Evolutionary conservation across 2,329 filamentous ascomycete genomes (phyloP).

Genomic region (Apiospora malaysiana): DNA sequence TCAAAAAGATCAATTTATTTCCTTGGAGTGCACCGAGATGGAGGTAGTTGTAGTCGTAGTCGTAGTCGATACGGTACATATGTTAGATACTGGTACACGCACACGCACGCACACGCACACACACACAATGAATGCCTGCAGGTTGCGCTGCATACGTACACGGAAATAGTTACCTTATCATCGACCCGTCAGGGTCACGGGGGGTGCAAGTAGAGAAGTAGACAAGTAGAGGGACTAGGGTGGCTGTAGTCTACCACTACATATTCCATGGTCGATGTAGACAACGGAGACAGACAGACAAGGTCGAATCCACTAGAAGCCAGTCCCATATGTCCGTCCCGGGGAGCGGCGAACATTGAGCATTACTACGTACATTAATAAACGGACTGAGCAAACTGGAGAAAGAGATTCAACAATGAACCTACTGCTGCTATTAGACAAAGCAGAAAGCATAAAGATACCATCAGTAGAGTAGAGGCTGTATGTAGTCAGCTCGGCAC

Average conservation of each 20-base stretch:
- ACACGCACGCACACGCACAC: too few relatives aligned
- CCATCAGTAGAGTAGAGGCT: background rate
- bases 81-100: too few relatives aligned
- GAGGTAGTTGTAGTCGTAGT: too few relatives aligned
- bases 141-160: conserved; percentile 2
- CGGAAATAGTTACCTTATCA: conserved; percentile 18
- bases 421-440: too few relatives aligned
- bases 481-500: background rate
- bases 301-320: conserved; percentile 18
- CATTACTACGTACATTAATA: too few relatives aligned
- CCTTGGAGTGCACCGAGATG: too few relatives aligned
- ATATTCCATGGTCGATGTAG: background rate
- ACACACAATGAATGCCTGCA: background rate
- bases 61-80: conserved; percentile 10
- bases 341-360: conserved; percentile 5
- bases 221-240: too few relatives aligned
- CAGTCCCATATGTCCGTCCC: conserved; percentile 16
- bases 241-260: conserved; percentile 8
- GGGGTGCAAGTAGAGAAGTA: background rate
- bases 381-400: background rate
- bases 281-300: background rate
- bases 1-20: conserved; percentile 14
- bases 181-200: conserved; percentile 6
- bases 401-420: background rate
- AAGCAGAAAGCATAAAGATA: too few relatives aligned